Evolutionary conservation across 2,329 filamentous ascomycete species (phyloP), one percentile per base, ranked within the genome.

Genomic region (Xenosphaeropsis pyriputrescens): DNA sequence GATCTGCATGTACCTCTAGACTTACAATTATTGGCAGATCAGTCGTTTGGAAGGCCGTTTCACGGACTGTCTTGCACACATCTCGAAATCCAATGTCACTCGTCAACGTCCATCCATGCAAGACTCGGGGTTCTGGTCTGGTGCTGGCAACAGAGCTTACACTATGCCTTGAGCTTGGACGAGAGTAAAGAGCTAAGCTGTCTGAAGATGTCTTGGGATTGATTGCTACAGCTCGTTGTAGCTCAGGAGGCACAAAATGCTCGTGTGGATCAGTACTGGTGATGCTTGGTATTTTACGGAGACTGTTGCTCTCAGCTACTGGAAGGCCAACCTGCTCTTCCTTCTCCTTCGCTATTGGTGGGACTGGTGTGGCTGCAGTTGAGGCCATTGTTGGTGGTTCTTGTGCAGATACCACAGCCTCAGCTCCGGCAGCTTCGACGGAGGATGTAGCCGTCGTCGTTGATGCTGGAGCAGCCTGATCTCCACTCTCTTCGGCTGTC

Each of bases 1-100:
- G 63, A 43, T 79, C 74, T 12, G 85, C 80, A 56, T 96, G 89
- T 0, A 96, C 84, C 58, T 98, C 91, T 5, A 96, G 68, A 55
- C 86, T 94, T 46, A 96, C 75, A 41, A 96, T 93, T 30, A 98
- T 64, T 1, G 91, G 91, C 15, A 94, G 64, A 37, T 82, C 72
- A 42, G 74, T 88, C 6, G 64, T 70, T 18, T 73, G 63, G 50
- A 96, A 96, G 0, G 85, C 88, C 41, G 76, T 75, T 40, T 93
- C 75, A 30, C 72, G 68, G 43, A 96, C 82, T 0, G 81, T 79
- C 45, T 73, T 70, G 59, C 88, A 94, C 2, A 95, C 89, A 39
- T 85, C 77, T 40, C 88, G 75, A 57, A 96, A 95, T 0, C 81
- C 73, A 37, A 93, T 79, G n/a, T 84, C 79, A 22, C 79, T 78